A percentile compares a stretch with the other conserved stretches of the same genome.
These are phyloP conservation scores for Hemisphaericaspora subhashii DNA, from an alignment of 1,139 yeast genomes.

Conservation along the genomic window DNA sequence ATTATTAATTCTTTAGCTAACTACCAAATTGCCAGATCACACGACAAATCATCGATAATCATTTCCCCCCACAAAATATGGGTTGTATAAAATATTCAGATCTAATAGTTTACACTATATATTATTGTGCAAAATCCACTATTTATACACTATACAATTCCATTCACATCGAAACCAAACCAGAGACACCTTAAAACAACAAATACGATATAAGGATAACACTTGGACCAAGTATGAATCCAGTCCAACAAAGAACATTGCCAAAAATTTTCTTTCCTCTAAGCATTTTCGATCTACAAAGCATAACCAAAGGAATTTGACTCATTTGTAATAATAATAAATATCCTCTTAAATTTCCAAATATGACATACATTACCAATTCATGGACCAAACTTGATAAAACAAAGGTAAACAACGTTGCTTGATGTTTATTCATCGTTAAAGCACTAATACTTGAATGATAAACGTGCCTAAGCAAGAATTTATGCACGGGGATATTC, in stretches of 20 bases:
- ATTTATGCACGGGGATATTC: constrained; percentile 95
- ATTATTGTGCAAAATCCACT: too few species aligned
- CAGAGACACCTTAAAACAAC: constrained; percentile 48
- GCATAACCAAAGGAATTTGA: constrained; percentile 64
- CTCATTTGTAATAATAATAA: constrained; percentile 79
- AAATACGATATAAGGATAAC: constrained; percentile 82
- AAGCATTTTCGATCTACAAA: constrained; percentile 53
- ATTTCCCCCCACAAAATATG: too few species aligned
- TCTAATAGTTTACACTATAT: too few species aligned
- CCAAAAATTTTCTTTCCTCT: constrained; percentile 63
- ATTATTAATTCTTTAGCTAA: too few species aligned
- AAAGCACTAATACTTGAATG: constrained; percentile 85
- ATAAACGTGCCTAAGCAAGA: constrained; percentile 87
- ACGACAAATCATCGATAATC: too few species aligned
- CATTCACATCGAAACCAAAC: background rate
- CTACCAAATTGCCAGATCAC: too few species aligned
- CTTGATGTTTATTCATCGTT: constrained; percentile 60
- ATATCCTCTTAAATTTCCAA: constrained; percentile 78
- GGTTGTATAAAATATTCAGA: too few species aligned
- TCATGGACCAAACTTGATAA: constrained; percentile 86
- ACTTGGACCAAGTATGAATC: constrained; percentile 88
- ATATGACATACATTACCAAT: constrained; percentile 86
- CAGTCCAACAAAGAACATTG: constrained; percentile 86
- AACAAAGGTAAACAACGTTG: constrained; percentile 79
- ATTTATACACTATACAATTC: too few species aligned